Evolutionary conservation across 371 early-diverging fungal genomes (phyloP).

Genomic region (Smittium mucronatum): DNA sequence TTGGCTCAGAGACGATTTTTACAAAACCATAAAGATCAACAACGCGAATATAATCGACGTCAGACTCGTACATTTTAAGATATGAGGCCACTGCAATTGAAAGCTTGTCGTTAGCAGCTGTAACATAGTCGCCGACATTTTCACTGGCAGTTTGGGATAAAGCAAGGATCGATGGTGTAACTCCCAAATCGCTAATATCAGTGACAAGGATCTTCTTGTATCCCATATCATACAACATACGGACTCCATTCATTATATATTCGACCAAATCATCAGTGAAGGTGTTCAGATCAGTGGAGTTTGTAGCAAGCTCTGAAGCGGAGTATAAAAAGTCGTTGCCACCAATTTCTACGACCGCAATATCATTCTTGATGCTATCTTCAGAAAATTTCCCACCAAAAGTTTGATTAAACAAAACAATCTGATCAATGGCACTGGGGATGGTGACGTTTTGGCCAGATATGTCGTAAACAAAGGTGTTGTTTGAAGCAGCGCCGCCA

Average conservation of each 20-base stretch:
- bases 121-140: not conserved
- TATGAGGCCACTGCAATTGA: not conserved
- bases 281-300: not conserved
- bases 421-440: constrained; percentile 15
- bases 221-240: constrained; percentile 11
- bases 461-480: constrained; percentile 11
- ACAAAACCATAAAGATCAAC: not conserved
- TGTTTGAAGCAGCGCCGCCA: constrained; percentile 42
- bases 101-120: constrained; percentile 7
- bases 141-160: not conserved
- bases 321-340: constrained; percentile 15
- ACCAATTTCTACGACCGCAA: constrained; percentile 18
- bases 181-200: constrained; percentile 12
- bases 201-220: constrained; percentile 15
- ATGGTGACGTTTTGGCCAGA: constrained; percentile 6
- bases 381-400: not conserved
- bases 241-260: constrained; percentile 5
- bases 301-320: not conserved
- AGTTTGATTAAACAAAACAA: constrained; percentile 5
- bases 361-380: constrained; percentile 1
- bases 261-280: constrained; percentile 7
- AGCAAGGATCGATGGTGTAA: constrained; percentile 5
- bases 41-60: constrained; percentile 6
- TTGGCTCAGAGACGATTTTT: not conserved
- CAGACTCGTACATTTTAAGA: not conserved